Evolutionary conservation across 2,329 filamentous ascomycete species (phyloP).

Genomic region (Xylaria polymorpha): DNA sequence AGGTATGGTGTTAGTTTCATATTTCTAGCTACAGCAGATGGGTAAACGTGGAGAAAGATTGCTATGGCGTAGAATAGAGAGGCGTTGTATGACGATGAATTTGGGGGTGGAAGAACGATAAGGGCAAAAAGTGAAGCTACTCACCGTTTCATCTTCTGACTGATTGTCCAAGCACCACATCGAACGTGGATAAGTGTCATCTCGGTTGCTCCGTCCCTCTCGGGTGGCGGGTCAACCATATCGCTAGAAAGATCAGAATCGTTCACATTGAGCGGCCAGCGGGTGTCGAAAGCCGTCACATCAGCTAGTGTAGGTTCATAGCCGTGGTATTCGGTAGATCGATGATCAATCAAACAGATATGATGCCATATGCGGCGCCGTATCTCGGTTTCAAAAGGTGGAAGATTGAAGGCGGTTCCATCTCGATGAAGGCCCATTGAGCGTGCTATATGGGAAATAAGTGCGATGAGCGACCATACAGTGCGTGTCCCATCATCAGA

Average conservation of each 20-base stretch:
- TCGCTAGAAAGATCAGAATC: conserved; percentile 61
- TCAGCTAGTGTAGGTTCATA: conserved; percentile 57
- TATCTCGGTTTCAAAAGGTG: conserved; percentile 63
- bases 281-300: conserved; percentile 57
- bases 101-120: background rate
- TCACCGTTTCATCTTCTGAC: conserved; percentile 32
- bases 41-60: background rate
- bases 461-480: conserved; percentile 53
- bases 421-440: conserved; percentile 63
- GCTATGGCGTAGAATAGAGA: background rate
- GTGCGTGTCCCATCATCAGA: conserved; percentile 56
- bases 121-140: background rate
- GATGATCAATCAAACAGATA: conserved; percentile 59
- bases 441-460: conserved; percentile 49
- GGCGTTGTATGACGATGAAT: background rate
- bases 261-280: conserved; percentile 62
- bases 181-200: conserved; percentile 56
- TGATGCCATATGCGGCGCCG: conserved; percentile 64
- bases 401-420: conserved; percentile 58
- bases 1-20: conserved; percentile 21
- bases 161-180: conserved; percentile 53
- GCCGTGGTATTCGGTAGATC: conserved; percentile 62
- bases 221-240: conserved; percentile 48
- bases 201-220: conserved; percentile 56
- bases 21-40: background rate